phyloP scores from a whole-genome alignment of 208 protist genomes.

The Novymonas esmeraldas region DNA sequence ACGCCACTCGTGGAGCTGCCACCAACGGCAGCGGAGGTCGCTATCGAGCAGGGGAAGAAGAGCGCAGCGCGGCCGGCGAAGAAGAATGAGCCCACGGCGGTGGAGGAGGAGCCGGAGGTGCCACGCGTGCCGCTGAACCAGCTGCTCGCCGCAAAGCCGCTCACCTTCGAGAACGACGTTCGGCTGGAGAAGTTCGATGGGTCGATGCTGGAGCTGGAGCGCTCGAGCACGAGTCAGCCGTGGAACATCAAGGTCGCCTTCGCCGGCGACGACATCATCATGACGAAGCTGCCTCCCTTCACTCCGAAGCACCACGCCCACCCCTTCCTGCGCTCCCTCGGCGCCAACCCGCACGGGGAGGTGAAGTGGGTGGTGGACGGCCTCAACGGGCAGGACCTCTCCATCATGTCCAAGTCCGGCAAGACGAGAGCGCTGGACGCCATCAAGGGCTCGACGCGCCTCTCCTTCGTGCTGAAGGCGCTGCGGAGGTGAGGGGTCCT shows the following conservation, averaged over 20 bases:
- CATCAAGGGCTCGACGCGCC: conserved; percentile 43
- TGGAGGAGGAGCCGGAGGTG: background rate
- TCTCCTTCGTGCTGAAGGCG: conserved; percentile 27
- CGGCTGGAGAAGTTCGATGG: conserved; percentile 24
- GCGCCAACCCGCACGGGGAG: conserved; percentile 31
- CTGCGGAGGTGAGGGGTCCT: conserved; percentile 13
- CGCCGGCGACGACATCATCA: conserved; percentile 42
- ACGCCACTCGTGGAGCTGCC: conserved; percentile 14
- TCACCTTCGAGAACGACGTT: conserved; percentile 33
- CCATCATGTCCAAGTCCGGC: conserved; percentile 25
- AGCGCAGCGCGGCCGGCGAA: background rate
- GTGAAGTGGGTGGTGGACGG: conserved; percentile 57
- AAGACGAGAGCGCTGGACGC: conserved; percentile 45
- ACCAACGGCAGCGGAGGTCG: conserved; percentile 26
- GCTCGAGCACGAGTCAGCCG: conserved; percentile 9
- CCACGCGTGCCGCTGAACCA: conserved; percentile 20
- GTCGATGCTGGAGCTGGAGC: conserved; percentile 16
- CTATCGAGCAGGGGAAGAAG: conserved; percentile 20
- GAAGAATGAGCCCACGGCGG: conserved; percentile 1
- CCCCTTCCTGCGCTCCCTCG: conserved; percentile 50
- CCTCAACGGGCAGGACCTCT: conserved; percentile 64
- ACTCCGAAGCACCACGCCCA: conserved; percentile 23
- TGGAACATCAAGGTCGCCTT: conserved; percentile 64
- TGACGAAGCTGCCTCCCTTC: conserved; percentile 52
- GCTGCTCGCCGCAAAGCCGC: conserved; percentile 20